Percentiles rank a stretch among this genome's conserved stretches.
Conservation (phyloP, 176 grass and related monocot genomes). For the Luzula sylvatica region DNA sequence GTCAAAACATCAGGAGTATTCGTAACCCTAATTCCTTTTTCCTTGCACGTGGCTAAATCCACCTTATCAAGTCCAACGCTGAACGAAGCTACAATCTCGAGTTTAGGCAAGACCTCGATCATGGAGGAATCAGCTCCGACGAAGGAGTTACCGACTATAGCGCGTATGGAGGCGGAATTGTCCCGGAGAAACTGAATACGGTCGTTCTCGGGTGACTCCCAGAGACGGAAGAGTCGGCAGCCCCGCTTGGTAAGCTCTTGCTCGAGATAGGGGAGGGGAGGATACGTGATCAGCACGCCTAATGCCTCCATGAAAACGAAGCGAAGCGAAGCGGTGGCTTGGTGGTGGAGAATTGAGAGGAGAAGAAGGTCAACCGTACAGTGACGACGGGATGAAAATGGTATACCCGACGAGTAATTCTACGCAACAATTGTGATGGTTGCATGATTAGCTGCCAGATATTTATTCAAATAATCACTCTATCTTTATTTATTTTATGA, state of each 20-base stretch:
- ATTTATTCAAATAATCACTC: too few relatives aligned
- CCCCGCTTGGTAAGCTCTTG: constrained; percentile 47
- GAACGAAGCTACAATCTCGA: constrained; percentile 91
- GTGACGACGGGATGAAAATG: neutral
- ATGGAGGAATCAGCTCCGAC: constrained; percentile 40
- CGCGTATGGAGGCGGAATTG: constrained; percentile 51
- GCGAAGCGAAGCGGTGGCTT: neutral
- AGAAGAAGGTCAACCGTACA: neutral
- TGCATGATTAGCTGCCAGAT: too few relatives aligned
- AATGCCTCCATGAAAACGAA: constrained; percentile 47
- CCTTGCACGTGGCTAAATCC: constrained; percentile 65
- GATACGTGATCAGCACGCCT: constrained; percentile 52
- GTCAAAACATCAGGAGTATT: constrained; percentile 98
- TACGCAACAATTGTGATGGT: too few relatives aligned
- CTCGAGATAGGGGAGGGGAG: constrained; percentile 67
- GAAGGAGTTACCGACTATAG: constrained; percentile 44
- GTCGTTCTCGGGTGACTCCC: constrained; percentile 36
- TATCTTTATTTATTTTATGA: too few relatives aligned
- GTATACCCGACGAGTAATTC: too few relatives aligned
- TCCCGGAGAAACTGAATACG: constrained; percentile 41
- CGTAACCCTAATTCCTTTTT: constrained; percentile 69
- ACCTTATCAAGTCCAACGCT: constrained; percentile 90
- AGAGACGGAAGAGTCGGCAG: constrained; percentile 60
- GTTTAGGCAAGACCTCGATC: constrained; percentile 58
- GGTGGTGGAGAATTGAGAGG: neutral